Percentiles rank a stretch among this genome's conserved stretches.
Conservation (phyloP, 1,284 basidiomycete genomes). For the Rhodofomes roseus region DNA sequence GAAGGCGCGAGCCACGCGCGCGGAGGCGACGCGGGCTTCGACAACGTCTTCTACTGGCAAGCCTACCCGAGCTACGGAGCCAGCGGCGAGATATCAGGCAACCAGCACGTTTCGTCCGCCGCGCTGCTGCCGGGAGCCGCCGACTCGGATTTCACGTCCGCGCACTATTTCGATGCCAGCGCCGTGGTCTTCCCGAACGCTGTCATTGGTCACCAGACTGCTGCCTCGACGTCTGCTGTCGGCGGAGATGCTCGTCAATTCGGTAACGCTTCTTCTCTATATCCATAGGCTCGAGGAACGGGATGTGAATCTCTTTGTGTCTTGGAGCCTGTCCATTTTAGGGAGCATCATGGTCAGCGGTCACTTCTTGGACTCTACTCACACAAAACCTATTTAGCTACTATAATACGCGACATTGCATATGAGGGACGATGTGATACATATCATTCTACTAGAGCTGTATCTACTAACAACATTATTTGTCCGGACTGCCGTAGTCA, state of each 20-base stretch:
- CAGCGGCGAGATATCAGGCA: slow-evolving; percentile 14
- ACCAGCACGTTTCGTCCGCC: slow-evolving; percentile 14
- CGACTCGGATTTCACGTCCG: slow-evolving; percentile 13
- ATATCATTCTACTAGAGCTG: background rate
- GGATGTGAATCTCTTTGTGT: background rate
- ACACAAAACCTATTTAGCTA: slow-evolving; percentile 1
- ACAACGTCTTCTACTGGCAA: slow-evolving; percentile 17
- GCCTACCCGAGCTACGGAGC: slow-evolving; percentile 18
- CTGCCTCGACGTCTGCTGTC: background rate
- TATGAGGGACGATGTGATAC: background rate
- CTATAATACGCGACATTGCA: background rate
- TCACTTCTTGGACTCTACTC: background rate
- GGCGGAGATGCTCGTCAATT: slow-evolving; percentile 2
- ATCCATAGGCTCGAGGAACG: slow-evolving; percentile 1
- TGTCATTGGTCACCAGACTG: slow-evolving; percentile 2
- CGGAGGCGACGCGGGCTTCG: slow-evolving; percentile 1
- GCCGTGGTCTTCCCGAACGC: slow-evolving; percentile 6
- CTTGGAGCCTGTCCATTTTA: background rate
- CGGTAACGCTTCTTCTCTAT: slow-evolving; percentile 3
- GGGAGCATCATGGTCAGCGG: background rate
- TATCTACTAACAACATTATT: background rate
- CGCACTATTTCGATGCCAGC: slow-evolving; percentile 6
- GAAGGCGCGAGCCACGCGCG: slow-evolving; percentile 15
- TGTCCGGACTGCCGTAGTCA: background rate
- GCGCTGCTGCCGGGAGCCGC: slow-evolving; percentile 15